Base-by-base conservation (phyloP, 148 eudicot species). In the Beta vulgaris region DNA sequence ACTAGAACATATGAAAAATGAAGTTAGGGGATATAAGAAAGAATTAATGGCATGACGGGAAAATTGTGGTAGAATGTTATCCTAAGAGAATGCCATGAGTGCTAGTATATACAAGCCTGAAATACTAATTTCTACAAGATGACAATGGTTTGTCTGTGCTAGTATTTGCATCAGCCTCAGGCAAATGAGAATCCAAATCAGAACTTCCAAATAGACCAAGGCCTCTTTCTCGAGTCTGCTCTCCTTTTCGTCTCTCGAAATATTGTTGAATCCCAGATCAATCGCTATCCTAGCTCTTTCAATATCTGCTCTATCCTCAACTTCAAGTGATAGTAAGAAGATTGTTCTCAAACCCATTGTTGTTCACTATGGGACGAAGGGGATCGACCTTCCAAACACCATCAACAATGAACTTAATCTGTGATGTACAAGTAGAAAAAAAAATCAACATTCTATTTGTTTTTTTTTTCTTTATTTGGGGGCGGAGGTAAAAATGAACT, bases 331-430 rank as follows among this genome's bases (percentile, higher is more conserved):
- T 54, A 19, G 84, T 84, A 35, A 90, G 85, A 81, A 90, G 86
- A 76, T 92, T 92, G 64, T 95, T 95, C 75, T 92, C 85, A 42
- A 84, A 68, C n/a, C 96, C 92, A 26, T 61, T 70, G 80, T 86
- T 82, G 76, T 70, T 63, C 26, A 86, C 88, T 7, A 86, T 83
- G n/a, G 97, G 96, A 4, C 96, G 92, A 71, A 90, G 82, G 44
- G 94, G 99, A 81, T 95, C 97, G 46, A 89, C 77, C 72, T 68
- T 89, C 99, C 99, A 95, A 15, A 62, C 35, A 12, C 96, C 96
- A 81, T 95, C 97, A 35, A 92, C 97, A 15, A 95, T 88, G 79
- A 95, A 95, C 80, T 95, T 95, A 44, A 95, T 92, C 99, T 95
- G 97, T 72, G 79, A 44, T 43, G 29, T 48, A 46, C 32, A 46